Evolutionary conservation across 2,329 filamentous ascomycete genomes (phyloP).

Genomic region (Trichoderma afroharzianum): DNA sequence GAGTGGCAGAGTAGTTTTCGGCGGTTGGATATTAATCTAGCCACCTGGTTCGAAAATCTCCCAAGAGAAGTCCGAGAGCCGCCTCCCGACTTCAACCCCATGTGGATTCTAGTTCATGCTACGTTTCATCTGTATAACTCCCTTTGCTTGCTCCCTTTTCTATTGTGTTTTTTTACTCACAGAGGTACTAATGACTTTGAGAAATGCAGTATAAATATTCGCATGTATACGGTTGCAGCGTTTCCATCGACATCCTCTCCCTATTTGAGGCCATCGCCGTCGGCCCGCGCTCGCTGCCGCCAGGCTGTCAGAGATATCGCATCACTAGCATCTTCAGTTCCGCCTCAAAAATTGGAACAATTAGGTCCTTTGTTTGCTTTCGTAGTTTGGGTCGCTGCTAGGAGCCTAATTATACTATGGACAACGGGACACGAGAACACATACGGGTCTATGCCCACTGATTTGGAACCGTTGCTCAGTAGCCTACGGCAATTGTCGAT

Average conservation of each 20-base stretch:
- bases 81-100: background rate
- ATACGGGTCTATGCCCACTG: background rate
- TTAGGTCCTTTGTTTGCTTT: background rate
- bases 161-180: background rate
- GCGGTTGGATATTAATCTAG: background rate
- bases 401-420: background rate
- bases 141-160: background rate
- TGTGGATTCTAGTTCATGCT: background rate
- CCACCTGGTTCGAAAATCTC: background rate
- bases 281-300: background rate
- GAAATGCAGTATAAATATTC: background rate
- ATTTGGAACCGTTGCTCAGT: background rate
- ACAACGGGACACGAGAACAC: background rate
- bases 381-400: background rate
- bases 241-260: background rate
- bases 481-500: background rate
- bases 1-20: background rate
- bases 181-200: background rate
- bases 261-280: background rate
- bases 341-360: background rate
- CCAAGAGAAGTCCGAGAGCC: background rate
- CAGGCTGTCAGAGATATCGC: background rate
- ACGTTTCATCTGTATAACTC: background rate
- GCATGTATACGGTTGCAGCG: background rate
- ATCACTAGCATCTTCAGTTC: background rate